These are phyloP conservation scores for Chytridium lagenaria DNA, from an alignment of 371 early-diverging fungal species.

Conservation along the genomic window DNA sequence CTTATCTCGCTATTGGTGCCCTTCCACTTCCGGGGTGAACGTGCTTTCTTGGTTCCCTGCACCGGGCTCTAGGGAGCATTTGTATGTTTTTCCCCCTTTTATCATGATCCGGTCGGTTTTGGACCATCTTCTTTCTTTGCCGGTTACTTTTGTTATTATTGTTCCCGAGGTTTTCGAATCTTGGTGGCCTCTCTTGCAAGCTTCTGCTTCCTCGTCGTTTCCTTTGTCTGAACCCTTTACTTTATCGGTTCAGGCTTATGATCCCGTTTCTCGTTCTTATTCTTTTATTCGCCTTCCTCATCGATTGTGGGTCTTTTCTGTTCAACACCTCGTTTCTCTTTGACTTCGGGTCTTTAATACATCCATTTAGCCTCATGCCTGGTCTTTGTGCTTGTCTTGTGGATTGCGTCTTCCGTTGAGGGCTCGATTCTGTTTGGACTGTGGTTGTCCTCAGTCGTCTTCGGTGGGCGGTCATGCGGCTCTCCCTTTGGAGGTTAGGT, in stretches of 20 bases:
- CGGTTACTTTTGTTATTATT: background rate
- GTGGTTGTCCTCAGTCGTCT: background rate
- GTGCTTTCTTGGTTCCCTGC: background rate
- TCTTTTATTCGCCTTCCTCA: background rate
- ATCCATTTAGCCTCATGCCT: background rate
- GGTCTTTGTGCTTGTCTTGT: background rate
- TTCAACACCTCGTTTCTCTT: background rate
- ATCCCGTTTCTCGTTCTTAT: background rate
- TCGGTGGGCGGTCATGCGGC: background rate
- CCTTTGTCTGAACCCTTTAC: background rate
- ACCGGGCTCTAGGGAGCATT: background rate
- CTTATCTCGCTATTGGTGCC: background rate
- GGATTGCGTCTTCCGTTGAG: background rate
- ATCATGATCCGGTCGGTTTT: background rate
- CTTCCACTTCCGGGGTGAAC: background rate
- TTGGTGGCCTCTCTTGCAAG: conserved; percentile 19
- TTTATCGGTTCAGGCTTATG: background rate
- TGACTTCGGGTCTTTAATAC: background rate
- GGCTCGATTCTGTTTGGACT: background rate
- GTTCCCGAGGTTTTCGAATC: background rate
- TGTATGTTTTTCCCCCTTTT: conserved; percentile 24
- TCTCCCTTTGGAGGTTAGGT: too few species aligned
- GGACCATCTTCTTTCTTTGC: background rate
- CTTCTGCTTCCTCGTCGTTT: background rate
- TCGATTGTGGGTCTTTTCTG: background rate